These are phyloP conservation scores for Colletotrichum melonis DNA, from an alignment of 2,329 filamentous ascomycete genomes.

Conservation along the genomic window DNA sequence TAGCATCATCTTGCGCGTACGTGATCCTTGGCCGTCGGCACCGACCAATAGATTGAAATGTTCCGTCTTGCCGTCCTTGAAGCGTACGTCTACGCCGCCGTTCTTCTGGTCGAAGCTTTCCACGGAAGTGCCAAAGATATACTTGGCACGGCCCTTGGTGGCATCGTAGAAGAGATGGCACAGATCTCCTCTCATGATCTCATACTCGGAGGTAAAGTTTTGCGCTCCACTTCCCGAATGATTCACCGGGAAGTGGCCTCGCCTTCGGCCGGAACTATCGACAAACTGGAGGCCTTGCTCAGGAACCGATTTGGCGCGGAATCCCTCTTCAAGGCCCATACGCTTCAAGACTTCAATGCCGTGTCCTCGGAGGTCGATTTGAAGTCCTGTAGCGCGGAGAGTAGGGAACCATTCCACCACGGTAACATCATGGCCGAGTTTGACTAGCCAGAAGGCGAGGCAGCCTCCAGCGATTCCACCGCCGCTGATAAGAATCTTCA, in stretches of 20 bases:
- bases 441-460: conserved; percentile 61
- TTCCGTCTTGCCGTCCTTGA: conserved; percentile 55
- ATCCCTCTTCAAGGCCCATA: conserved; percentile 60
- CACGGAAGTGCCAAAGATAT: conserved; percentile 46
- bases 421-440: conserved; percentile 51
- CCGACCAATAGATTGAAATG: conserved; percentile 64
- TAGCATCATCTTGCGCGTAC: conserved; percentile 52
- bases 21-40: conserved; percentile 64
- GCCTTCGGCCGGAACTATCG: conserved; percentile 47
- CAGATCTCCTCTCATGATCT: conserved; percentile 67
- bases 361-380: conserved; percentile 64
- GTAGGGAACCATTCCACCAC: conserved; percentile 53
- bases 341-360: conserved; percentile 61
- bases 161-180: conserved; percentile 54
- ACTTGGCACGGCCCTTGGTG: conserved; percentile 39
- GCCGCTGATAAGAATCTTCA: conserved; percentile 49
- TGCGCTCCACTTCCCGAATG: conserved; percentile 41
- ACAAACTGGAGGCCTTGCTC: conserved; percentile 60
- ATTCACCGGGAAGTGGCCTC: conserved; percentile 45
- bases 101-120: conserved; percentile 41
- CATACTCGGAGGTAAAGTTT: conserved; percentile 59
- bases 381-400: conserved; percentile 60
- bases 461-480: conserved; percentile 51
- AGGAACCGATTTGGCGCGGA: conserved; percentile 54
- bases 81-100: conserved; percentile 39